Evolutionary conservation across 2,329 filamentous ascomycete species (phyloP).

Genomic region (Magnaporthiopsis poae): DNA sequence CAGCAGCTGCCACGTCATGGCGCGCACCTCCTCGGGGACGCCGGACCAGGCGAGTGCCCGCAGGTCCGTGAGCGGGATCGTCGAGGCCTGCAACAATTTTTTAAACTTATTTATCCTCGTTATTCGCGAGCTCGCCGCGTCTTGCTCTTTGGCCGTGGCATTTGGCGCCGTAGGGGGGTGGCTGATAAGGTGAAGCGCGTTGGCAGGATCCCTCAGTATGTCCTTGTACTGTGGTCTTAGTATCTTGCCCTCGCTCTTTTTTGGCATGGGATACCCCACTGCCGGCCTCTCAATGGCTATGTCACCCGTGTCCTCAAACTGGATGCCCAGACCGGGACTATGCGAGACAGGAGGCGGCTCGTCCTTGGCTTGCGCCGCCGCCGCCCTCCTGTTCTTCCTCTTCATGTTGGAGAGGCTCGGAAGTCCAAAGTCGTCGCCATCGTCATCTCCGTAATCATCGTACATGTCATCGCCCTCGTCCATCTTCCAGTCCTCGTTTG

Average conservation of each 20-base stretch:
- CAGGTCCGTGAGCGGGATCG: conserved; percentile 75
- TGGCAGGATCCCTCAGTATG: conserved; percentile 78
- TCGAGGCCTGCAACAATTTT: conserved; percentile 81
- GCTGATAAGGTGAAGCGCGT: conserved; percentile 86
- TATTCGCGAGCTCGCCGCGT: conserved; percentile 77
- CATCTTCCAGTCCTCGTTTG: conserved; percentile 71
- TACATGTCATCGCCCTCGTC: conserved; percentile 65
- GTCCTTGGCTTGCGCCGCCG: conserved; percentile 28
- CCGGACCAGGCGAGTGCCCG: conserved; percentile 87
- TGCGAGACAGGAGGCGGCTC: not conserved
- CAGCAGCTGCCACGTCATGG: conserved; percentile 97
- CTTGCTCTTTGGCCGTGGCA: conserved; percentile 71
- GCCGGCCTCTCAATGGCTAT: conserved; percentile 83
- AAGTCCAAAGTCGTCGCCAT: conserved; percentile 90
- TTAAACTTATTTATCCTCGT: conserved; percentile 98
- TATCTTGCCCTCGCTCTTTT: conserved; percentile 89
- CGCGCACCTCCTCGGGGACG: conserved; percentile 84
- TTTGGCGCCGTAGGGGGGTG: conserved; percentile 66
- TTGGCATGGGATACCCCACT: conserved; percentile 74
- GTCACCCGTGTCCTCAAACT: conserved; percentile 69
- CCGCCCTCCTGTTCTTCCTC: conserved; percentile 50
- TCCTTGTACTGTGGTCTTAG: conserved; percentile 95
- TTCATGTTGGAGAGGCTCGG: conserved; percentile 89
- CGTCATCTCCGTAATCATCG: conserved; percentile 70
- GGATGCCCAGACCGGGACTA: conserved; percentile 13